Evolutionary conservation across 371 early-diverging fungal genomes (phyloP), one percentile per base, ranked within the genome.

Genomic region (Zychaea mexicana): DNA sequence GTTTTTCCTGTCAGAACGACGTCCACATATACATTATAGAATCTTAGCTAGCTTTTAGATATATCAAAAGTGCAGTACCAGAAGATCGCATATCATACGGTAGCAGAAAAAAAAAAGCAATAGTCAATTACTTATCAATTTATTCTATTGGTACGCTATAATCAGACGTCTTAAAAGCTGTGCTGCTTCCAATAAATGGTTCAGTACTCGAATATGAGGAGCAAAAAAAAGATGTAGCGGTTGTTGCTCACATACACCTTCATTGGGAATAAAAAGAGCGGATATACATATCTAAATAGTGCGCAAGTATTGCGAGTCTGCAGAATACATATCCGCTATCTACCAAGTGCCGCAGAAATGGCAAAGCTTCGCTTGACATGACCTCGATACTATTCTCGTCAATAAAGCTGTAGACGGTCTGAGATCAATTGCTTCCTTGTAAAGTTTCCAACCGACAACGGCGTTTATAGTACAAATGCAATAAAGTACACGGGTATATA

Each of bases 151-250:
- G 38, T 64, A 62, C 70, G 3, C 32, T 52, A 58, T 65, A 69
- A 21, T 30, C 31, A 27, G 57, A 33, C n/a, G 56, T 55, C 8
- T 32, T 57, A 13, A 61, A 39, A 3, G 22, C 30, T 24, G 65
- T 62, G 10, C 42, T 59, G 54, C 45, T 47, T 28, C 70, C 65
- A 52, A 39, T 46, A 52, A 69, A 69, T 3, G 70, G 61, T 28
- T 69, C 70, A 33, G 65, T 65, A 31, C 70, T 66, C 21, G 62
- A 63, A n/a, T n/a, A n/a, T n/a, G n/a, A n/a, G n/a, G n/a, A n/a
- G n/a, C n/a, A n/a, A n/a, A n/a, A n/a, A n/a, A n/a, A n/a, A n/a
- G n/a, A n/a, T n/a, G n/a, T n/a, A n/a, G n/a, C n/a, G n/a, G n/a
- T n/a, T n/a, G n/a, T n/a, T n/a, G n/a, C 42, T n/a, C n/a, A 36